Evolutionary conservation across 73 alveolate genomes (phyloP), one percentile per base, ranked within the genome.

Genomic region (Paraurostyla sp.): DNA sequence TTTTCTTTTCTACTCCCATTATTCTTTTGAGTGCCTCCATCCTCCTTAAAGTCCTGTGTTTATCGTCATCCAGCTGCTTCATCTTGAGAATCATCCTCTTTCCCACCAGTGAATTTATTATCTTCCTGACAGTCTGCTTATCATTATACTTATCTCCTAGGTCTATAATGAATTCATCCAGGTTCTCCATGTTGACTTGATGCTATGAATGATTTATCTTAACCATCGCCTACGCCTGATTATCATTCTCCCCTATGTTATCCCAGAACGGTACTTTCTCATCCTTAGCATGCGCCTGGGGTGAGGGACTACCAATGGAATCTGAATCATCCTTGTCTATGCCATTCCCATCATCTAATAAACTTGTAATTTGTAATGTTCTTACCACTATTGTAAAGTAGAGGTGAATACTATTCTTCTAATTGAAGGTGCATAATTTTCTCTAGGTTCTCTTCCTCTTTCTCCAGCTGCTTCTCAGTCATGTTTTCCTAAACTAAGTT

Each of bases 181-280:
- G 3, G 18, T 11, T 38, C 60, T 65, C 58, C 46, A 38, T 65
- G 4, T 16, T 16, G 29, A 45, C 71, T 2, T 27, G 35, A 73
- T 42, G 15, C 0, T n/a, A 23, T n/a, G 56, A 23, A n/a, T n/a
- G n/a, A 20, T 13, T 22, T 73, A 25, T 2, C 35, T 48, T 20
- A 3, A 48, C 23, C 49, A 45, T n/a, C n/a, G n/a, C n/a, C n/a
- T n/a, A n/a, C n/a, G n/a, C n/a, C 52, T 48, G 30, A 22, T 18
- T 48, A 23, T 38, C 0, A n/a, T 73, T 16, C 33, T 9, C 30
- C 59, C 30, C 41, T 6, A 73, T 23, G 46, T 73, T 71, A 9
- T 73, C 86, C 86, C 86, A 73, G 46, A 73, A 73, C 6, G 86
- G 86, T 29, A 73, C 86, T 13, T 33, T 6, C 13, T 65, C 82